These are phyloP conservation scores for Aspergillus luchuensis DNA, from an alignment of 2,329 filamentous ascomycete genomes.

Conservation along the genomic window DNA sequence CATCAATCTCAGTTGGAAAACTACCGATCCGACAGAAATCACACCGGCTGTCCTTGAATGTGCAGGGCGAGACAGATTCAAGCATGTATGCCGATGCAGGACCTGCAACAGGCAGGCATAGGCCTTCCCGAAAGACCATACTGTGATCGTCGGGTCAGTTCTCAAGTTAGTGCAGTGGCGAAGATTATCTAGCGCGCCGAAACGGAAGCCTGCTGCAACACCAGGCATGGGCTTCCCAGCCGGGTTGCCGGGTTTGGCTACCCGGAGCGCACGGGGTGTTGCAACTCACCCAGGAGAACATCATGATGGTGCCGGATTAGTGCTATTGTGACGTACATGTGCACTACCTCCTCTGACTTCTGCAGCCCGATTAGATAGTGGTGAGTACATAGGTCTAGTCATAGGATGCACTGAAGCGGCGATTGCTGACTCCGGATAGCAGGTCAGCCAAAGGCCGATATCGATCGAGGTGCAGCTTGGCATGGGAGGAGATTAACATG, in stretches of 20 bases:
- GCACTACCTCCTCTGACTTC: background rate
- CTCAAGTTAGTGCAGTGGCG: background rate
- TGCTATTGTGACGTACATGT: background rate
- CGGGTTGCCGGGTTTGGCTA: background rate
- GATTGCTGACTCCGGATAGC: background rate
- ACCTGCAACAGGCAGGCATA: background rate
- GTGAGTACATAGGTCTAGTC: background rate
- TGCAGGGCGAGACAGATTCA: background rate
- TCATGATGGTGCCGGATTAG: background rate
- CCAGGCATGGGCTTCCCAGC: background rate
- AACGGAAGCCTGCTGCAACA: background rate
- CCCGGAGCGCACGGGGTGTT: background rate
- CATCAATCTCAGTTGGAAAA: no score
- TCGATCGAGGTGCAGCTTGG: background rate
- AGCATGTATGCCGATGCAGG: background rate
- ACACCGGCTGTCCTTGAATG: no score
- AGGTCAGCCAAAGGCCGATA: background rate
- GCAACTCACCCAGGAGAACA: background rate
- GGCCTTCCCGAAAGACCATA: background rate
- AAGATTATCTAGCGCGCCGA: background rate
- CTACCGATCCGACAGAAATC: no score
- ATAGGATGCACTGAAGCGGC: background rate
- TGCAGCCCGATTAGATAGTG: background rate
- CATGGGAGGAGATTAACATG: background rate
- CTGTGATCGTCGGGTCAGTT: background rate